Evolutionary conservation across 2,329 filamentous ascomycete species (phyloP), one percentile per base, ranked within the genome.

Genomic region (Colletotrichum sp.): DNA sequence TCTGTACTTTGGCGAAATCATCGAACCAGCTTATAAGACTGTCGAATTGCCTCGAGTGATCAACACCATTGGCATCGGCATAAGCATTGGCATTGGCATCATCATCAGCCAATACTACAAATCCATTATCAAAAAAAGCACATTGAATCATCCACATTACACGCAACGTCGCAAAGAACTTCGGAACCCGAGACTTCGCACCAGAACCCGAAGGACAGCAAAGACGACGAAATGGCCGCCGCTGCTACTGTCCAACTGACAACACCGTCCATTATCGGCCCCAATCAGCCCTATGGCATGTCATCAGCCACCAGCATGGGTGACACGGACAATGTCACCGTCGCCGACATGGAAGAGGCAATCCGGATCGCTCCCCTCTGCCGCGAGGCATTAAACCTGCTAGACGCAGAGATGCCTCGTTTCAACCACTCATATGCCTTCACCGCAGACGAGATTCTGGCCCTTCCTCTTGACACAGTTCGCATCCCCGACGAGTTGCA

Each of bases 401-500:
- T 85, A 6, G 73, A 78, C n/a, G 67, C 73, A 28, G 36, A 79
- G 55, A 76, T 84, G 34, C 79, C 81, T 1, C 71, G 68, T 62
- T 82, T 85, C 66, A 77, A 82, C 22, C 82, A 81, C 8, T 80
- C 80, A 52, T 73, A 79, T 44, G 71, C 81, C 10, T 84, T 82
- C 72, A 84, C 83, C 9, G 80, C 80, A 16, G 83, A 84, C 34
- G 84, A 85, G 74, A 85, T 86, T 64, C 78, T 84, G 60, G 77
- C 79, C 8, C 78, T 86, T 24, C 84, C 84, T 1, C 68, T 85
- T 24, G 78, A 79, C 64, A 78, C 77, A 36, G 68, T 83, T 24
- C 81, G 83, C 16, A 77, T 84, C 36, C 75, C 80, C 13, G 83
- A 84, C 69, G 77, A 75, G 32, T 77, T 86, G 22, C 79, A 84